A percentile compares a stretch with the other conserved stretches of the same genome.
Conservation (phyloP, 2,329 filamentous ascomycete genomes). For the Ophiostoma pallidulum region DNA sequence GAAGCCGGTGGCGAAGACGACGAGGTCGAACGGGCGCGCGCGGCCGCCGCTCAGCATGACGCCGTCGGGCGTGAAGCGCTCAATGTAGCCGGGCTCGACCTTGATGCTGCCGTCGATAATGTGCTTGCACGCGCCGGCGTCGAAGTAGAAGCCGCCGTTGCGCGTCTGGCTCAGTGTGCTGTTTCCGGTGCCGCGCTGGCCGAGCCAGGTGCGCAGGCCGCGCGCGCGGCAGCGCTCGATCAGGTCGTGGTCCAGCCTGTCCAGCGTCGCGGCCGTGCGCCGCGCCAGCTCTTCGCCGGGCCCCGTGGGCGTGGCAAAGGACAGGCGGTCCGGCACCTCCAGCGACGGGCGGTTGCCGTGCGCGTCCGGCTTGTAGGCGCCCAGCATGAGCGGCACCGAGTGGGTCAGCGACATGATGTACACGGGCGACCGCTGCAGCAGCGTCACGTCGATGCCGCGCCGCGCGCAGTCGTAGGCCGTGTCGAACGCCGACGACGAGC, state of each 20-base stretch:
- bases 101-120: conserved; percentile 10
- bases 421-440: conserved; percentile 69
- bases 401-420: conserved; percentile 49
- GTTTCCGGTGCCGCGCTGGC: conserved; percentile 10
- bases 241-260: conserved; percentile 6
- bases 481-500: conserved; percentile 69
- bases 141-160: conserved; percentile 13
- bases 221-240: background rate
- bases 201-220: conserved; percentile 9
- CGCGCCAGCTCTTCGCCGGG: conserved; percentile 9
- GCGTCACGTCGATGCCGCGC: conserved; percentile 57
- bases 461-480: conserved; percentile 60
- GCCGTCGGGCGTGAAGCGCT: conserved; percentile 24
- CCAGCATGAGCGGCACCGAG: conserved; percentile 5
- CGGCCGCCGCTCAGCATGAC: conserved; percentile 25
- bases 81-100: conserved; percentile 18
- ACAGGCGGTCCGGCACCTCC: conserved; percentile 6
- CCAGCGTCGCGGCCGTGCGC: conserved; percentile 5
- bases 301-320: conserved; percentile 3
- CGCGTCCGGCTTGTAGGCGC: conserved; percentile 3
- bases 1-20: conserved; percentile 40
- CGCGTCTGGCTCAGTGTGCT: conserved; percentile 6
- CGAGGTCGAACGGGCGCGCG: conserved; percentile 27
- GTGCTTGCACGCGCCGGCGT: conserved; percentile 11
- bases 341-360: conserved; percentile 1